Evolutionary conservation across 2,329 filamentous ascomycete genomes (phyloP).

Genomic region (Paecilomyces sp.): DNA sequence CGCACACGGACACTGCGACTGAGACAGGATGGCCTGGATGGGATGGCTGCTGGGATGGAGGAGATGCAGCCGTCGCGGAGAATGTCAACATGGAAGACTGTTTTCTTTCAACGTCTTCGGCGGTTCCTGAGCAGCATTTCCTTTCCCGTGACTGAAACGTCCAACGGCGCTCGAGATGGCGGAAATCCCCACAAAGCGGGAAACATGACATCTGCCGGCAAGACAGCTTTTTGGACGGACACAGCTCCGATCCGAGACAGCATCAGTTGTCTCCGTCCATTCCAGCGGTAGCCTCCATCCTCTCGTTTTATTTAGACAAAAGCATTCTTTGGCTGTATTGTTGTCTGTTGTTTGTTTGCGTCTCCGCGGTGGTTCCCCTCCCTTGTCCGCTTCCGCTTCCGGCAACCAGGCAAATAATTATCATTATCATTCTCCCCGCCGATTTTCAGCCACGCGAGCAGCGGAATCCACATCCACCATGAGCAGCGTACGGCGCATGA

Average conservation of each 20-base stretch:
- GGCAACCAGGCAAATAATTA: background rate
- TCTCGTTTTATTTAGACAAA: slow-evolving; percentile 7
- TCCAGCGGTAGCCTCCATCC: background rate
- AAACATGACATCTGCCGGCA: background rate
- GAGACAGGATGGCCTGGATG: background rate
- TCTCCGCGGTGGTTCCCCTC: background rate
- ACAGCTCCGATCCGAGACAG: background rate
- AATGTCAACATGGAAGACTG: background rate
- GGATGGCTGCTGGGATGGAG: background rate
- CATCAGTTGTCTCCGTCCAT: background rate
- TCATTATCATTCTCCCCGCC: background rate
- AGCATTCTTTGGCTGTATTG: background rate
- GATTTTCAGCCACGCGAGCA: slow-evolving; percentile 12
- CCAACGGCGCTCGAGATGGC: background rate
- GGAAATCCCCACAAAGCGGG: background rate
- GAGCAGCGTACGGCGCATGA: slow-evolving; percentile 81
- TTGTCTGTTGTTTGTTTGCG: background rate
- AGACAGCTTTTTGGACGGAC: background rate
- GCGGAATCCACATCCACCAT: slow-evolving; percentile 40
- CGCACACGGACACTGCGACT: background rate
- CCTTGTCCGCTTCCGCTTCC: background rate
- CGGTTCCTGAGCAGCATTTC: background rate
- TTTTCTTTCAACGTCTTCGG: background rate
- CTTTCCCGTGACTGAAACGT: slow-evolving; percentile 17
- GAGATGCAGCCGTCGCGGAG: background rate